A percentile compares a stretch with the other conserved stretches of the same genome.
These are phyloP conservation scores for Raffaelea albimanens DNA, from an alignment of 2,329 filamentous ascomycete species.

Conservation along the genomic window DNA sequence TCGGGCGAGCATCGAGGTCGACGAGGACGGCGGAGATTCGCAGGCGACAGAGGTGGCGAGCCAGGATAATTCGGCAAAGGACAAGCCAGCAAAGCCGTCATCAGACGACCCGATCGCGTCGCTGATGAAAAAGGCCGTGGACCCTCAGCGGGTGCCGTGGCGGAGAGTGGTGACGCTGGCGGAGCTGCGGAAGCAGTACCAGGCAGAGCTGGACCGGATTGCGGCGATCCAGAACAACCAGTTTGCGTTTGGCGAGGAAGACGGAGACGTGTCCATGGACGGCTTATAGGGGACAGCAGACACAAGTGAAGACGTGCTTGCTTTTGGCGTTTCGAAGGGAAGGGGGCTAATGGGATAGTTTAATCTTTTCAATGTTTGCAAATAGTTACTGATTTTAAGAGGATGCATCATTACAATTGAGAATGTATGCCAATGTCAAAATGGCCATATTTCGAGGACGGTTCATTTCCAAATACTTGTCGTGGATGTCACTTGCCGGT, in stretches of 20 bases:
- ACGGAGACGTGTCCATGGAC: constrained; percentile 43
- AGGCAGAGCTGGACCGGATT: constrained; percentile 79
- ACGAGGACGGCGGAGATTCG: constrained; percentile 12
- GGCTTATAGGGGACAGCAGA: constrained; percentile 21
- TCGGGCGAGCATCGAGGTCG: constrained; percentile 1
- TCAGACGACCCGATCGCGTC: constrained; percentile 11
- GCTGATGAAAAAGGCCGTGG: constrained; percentile 16
- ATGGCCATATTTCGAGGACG: no score
- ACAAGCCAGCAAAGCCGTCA: no score
- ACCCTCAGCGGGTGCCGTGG: constrained; percentile 29
- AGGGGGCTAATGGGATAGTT: no score
- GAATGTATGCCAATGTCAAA: no score
- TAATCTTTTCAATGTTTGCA: no score
- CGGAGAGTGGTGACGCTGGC: constrained; percentile 76
- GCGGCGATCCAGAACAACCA: constrained; percentile 82
- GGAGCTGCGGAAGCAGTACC: constrained; percentile 81
- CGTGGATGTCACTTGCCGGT: neutral
- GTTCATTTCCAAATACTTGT: no score
- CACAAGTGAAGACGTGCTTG: neutral
- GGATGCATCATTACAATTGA: no score
- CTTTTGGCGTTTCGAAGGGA: neutral
- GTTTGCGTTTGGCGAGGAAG: constrained; percentile 57
- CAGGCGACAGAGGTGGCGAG: no score
- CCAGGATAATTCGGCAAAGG: no score
- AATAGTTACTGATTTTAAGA: no score